Percentiles rank a stretch among this genome's conserved stretches.
phyloP scores from a whole-genome alignment of 2,329 filamentous ascomycete genomes.

The Botryotinia narcissicola region DNA sequence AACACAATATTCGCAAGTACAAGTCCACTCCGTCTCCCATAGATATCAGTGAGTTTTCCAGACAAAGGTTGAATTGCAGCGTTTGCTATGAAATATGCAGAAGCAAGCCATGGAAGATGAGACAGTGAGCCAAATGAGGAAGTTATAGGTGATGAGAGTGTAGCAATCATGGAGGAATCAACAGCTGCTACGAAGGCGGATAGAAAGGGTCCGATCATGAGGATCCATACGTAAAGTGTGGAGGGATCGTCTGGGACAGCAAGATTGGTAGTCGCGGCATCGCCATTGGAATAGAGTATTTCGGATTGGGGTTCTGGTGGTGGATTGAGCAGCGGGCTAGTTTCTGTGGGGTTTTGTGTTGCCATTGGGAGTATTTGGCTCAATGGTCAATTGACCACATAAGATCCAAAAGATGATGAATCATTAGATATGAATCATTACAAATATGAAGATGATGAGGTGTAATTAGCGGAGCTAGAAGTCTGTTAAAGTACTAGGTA shows the following conservation, averaged over 20 bases:
- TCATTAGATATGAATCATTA: neutral
- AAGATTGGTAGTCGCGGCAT: neutral
- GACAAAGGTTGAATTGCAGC: slow-evolving; percentile 75
- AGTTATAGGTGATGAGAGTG: slow-evolving; percentile 16
- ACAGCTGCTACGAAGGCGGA: slow-evolving; percentile 16
- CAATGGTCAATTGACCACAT: neutral
- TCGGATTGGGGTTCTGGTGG: neutral
- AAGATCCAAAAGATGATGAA: neutral
- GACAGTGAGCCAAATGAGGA: slow-evolving; percentile 41
- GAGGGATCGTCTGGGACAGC: neutral
- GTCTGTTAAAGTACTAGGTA: neutral
- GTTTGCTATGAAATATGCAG: slow-evolving; percentile 67
- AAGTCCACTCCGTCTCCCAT: slow-evolving; percentile 64
- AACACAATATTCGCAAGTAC: slow-evolving; percentile 65
- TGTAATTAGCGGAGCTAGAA: neutral
- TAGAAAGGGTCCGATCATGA: slow-evolving; percentile 10
- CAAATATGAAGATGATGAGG: neutral
- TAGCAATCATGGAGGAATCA: slow-evolving; percentile 20
- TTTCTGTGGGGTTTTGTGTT: neutral
- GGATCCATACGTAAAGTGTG: neutral
- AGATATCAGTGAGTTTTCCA: slow-evolving; percentile 68
- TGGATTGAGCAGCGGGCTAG: neutral
- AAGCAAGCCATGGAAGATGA: slow-evolving; percentile 57
- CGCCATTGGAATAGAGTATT: slow-evolving; percentile 1
- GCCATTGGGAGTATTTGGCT: neutral